phyloP scores from a whole-genome alignment of 805 yeast species.

The Candida odintsovae region DNA sequence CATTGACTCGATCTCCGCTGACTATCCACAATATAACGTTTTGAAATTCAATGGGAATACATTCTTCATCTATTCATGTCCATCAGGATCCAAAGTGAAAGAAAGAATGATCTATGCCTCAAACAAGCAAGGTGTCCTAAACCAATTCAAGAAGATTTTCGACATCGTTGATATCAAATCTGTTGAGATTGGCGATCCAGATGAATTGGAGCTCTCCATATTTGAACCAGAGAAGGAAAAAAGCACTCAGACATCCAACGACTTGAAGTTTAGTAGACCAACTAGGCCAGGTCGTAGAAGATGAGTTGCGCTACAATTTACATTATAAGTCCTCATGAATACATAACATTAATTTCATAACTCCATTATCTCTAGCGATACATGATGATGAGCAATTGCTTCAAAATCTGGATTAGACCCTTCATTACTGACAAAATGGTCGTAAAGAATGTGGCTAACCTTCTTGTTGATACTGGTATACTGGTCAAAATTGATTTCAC shows the following conservation, averaged over 20 bases:
- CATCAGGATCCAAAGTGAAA: constrained; percentile 82
- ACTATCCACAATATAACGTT: constrained; percentile 55
- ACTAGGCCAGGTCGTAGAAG: constrained; percentile 62
- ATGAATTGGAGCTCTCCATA: constrained; percentile 55
- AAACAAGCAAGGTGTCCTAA: constrained; percentile 56
- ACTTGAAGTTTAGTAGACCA: constrained; percentile 51
- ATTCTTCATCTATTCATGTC: constrained; percentile 80
- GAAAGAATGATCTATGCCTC: constrained; percentile 93
- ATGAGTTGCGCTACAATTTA: constrained; percentile 1
- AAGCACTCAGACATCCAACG: constrained; percentile 11
- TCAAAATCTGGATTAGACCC: constrained; percentile 9
- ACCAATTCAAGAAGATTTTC: constrained; percentile 36
- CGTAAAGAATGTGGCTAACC: constrained; percentile 57
- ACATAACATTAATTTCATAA: constrained; percentile 1
- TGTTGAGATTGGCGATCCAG: constrained; percentile 69
- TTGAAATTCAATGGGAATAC: constrained; percentile 36
- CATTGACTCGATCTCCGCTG: constrained; percentile 28
- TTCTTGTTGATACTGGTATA: constrained; percentile 59
- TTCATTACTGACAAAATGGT: constrained; percentile 20
- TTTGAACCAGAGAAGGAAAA: constrained; percentile 26
- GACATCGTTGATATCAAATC: constrained; percentile 30
- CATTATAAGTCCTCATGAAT: not conserved
- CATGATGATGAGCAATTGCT: constrained; percentile 14
- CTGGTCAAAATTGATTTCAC: constrained; percentile 28
- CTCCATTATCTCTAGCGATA: constrained; percentile 6